Conservation (phyloP, 176 grass and related monocot genomes). For the Dactylis glomerata region DNA sequence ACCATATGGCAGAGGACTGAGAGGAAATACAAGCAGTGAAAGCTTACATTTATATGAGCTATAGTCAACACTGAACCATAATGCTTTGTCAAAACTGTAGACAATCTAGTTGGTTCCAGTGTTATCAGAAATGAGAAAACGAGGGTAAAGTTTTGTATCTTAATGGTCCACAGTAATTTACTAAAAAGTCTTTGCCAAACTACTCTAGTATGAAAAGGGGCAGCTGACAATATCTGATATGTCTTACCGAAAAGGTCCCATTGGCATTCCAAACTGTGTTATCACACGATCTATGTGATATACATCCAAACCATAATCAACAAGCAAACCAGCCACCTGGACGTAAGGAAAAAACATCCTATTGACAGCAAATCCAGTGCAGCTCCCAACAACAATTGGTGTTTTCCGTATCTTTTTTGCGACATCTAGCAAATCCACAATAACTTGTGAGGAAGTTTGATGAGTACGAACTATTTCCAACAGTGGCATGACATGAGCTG, state of each 20-base stretch:
- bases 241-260: conserved; percentile 84
- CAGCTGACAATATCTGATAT: not conserved
- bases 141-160: not conserved
- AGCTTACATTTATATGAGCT: not conserved
- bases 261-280: conserved; percentile 86
- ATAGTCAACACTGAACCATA: not conserved
- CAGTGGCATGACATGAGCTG: conserved; percentile 80
- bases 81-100: not conserved
- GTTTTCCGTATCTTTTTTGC: conserved; percentile 78
- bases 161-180: not conserved
- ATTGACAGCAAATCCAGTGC: conserved; percentile 77
- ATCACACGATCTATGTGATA: conserved; percentile 63
- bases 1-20: not conserved
- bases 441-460: conserved; percentile 63
- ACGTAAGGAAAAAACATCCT: conserved; percentile 83
- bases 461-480: conserved; percentile 82
- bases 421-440: conserved; percentile 70
- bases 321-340: conserved; percentile 59
- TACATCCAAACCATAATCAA: conserved; percentile 76
- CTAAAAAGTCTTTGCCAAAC: not conserved
- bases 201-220: not conserved
- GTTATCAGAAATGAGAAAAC: not conserved
- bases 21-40: not conserved
- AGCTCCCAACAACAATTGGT: conserved; percentile 77
- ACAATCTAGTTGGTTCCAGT: conserved; percentile 18